Conservation (phyloP, 345 rosid genomes). For the Fremontodendron californicum region DNA sequence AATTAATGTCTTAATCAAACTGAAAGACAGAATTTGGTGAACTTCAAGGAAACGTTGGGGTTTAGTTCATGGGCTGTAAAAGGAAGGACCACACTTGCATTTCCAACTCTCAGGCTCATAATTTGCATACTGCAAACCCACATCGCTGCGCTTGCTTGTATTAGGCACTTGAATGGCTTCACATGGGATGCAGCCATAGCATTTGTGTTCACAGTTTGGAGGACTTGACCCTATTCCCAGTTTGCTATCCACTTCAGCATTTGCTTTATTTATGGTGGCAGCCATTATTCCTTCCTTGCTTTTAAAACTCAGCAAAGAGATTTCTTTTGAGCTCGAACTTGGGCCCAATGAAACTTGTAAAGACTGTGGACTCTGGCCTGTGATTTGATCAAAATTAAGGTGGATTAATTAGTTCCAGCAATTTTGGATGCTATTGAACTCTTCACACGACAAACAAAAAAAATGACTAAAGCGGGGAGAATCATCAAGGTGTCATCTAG, state of each 20-base stretch:
- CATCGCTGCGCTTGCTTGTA: slow-evolving; percentile 26
- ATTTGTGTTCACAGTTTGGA: slow-evolving; percentile 70
- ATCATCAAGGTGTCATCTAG: too few species aligned
- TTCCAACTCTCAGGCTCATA: slow-evolving; percentile 81
- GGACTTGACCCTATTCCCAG: slow-evolving; percentile 63
- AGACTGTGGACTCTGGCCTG: not conserved
- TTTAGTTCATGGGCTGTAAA: slow-evolving; percentile 39
- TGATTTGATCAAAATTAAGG: not conserved
- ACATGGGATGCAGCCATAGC: slow-evolving; percentile 73
- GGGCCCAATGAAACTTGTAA: not conserved
- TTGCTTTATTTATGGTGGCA: slow-evolving; percentile 4
- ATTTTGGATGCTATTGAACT: not conserved
- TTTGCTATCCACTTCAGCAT: slow-evolving; percentile 24
- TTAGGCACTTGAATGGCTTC: slow-evolving; percentile 70
- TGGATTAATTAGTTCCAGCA: not conserved
- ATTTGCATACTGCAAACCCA: slow-evolving; percentile 53
- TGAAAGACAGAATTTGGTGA: not conserved
- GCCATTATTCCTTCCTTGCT: not conserved
- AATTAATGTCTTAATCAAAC: not conserved
- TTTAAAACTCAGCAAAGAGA: slow-evolving; percentile 18
- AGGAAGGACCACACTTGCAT: slow-evolving; percentile 69
- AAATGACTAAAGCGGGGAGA: too few species aligned
- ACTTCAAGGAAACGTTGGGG: not conserved
- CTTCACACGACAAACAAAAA: not conserved
- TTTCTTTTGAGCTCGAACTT: not conserved